Conservation (phyloP, 1,284 basidiomycete genomes). For the Heterobasidion annosum region DNA sequence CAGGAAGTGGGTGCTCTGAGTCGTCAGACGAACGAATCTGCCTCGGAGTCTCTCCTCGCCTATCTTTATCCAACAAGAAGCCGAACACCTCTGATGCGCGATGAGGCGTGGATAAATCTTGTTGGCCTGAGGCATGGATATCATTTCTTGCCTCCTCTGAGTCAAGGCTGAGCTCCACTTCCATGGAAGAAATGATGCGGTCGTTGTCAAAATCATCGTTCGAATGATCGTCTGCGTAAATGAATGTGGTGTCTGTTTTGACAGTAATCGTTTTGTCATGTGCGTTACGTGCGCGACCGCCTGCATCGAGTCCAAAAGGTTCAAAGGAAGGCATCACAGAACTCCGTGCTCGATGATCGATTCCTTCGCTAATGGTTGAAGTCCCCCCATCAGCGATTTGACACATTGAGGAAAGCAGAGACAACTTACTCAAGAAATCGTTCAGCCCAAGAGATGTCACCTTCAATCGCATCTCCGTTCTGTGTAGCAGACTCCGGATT, state of each 20-base stretch:
- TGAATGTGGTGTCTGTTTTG: slow-evolving; percentile 25
- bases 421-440: slow-evolving; percentile 52
- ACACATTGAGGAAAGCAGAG: background rate
- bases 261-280: slow-evolving; percentile 12
- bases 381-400: no score
- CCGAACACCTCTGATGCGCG: slow-evolving; percentile 14
- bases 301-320: slow-evolving; percentile 19
- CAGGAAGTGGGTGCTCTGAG: background rate
- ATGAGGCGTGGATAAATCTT: slow-evolving; percentile 5
- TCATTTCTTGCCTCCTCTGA: slow-evolving; percentile 20
- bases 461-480: slow-evolving; percentile 35
- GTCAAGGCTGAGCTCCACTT: slow-evolving; percentile 54
- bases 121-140: slow-evolving; percentile 2
- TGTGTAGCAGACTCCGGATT: slow-evolving; percentile 32
- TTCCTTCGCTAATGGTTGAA: slow-evolving; percentile 9
- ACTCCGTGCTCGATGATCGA: slow-evolving; percentile 11
- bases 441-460: slow-evolving; percentile 77
- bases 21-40: background rate
- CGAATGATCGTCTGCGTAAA: slow-evolving; percentile 36
- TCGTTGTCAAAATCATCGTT: slow-evolving; percentile 26
- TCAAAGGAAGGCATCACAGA: slow-evolving; percentile 13
- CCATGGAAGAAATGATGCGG: slow-evolving; percentile 57
- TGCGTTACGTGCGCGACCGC: slow-evolving; percentile 18
- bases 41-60: background rate
- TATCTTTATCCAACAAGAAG: slow-evolving; percentile 12